These are phyloP conservation scores for Cryomyces minteri DNA, from an alignment of 495 filamentous ascomycete genomes.

Conservation along the genomic window DNA sequence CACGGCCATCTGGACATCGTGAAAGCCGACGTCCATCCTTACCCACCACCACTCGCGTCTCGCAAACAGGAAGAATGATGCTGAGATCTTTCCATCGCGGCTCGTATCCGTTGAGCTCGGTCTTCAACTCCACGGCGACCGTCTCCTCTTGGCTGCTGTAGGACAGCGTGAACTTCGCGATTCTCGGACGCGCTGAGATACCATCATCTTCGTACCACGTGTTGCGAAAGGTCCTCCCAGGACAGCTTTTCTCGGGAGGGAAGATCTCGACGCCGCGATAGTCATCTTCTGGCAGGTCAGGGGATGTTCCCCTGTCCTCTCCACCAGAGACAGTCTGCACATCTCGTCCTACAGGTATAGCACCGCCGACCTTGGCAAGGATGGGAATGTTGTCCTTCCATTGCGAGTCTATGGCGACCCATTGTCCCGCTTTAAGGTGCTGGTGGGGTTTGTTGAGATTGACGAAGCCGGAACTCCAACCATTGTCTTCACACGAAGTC, in stretches of 20 bases:
- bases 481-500: constrained; percentile 20
- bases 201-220: constrained; percentile 51
- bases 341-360: constrained; percentile 37
- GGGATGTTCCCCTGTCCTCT: constrained; percentile 33
- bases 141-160: constrained; percentile 7
- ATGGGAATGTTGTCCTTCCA: constrained; percentile 44
- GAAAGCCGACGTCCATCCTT: background rate
- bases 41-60: constrained; percentile 6
- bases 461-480: constrained; percentile 26
- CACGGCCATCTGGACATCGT: no score
- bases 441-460: constrained; percentile 43
- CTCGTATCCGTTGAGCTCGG: constrained; percentile 5
- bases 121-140: constrained; percentile 8
- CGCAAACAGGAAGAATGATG: constrained; percentile 15
- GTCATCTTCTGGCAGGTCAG: constrained; percentile 37
- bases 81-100: constrained; percentile 13
- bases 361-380: constrained; percentile 40
- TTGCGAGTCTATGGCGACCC: constrained; percentile 36
- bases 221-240: constrained; percentile 22
- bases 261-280: constrained; percentile 46
- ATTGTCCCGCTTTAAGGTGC: constrained; percentile 37
- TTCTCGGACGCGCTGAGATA: constrained; percentile 26
- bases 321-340: constrained; percentile 36
- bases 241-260: constrained; percentile 22
- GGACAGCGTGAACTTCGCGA: constrained; percentile 16